These are phyloP conservation scores for Elaeis oleifera DNA, from an alignment of 202 grass and related monocot species.

Conservation along the genomic window DNA sequence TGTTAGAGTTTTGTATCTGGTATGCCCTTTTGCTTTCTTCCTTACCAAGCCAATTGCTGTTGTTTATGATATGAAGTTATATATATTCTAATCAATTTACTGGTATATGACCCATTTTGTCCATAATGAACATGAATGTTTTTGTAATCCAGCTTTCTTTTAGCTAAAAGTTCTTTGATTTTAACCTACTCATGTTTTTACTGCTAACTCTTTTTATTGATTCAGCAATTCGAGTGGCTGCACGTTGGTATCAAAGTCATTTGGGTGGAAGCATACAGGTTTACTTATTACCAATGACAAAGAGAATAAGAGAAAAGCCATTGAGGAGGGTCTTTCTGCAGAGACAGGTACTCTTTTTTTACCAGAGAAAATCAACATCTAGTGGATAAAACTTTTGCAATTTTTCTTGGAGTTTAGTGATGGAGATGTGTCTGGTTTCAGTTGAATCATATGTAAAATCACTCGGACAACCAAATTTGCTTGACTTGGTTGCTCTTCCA, in stretches of 20 bases:
- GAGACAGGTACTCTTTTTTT: slow-evolving; percentile 50
- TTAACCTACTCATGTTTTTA: not conserved
- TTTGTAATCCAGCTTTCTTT: too few relatives aligned
- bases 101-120: too few relatives aligned
- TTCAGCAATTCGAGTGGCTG: slow-evolving; percentile 87
- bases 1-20: too few relatives aligned
- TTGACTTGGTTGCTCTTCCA: slow-evolving; percentile 68
- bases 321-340: slow-evolving; percentile 72
- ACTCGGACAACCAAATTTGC: slow-evolving; percentile 77
- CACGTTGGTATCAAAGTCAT: slow-evolving; percentile 93
- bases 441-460: slow-evolving; percentile 90
- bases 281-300: slow-evolving; percentile 89
- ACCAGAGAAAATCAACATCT: slow-evolving; percentile 4
- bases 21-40: too few relatives aligned
- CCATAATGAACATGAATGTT: too few relatives aligned
- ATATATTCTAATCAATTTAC: too few relatives aligned
- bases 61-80: too few relatives aligned
- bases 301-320: slow-evolving; percentile 84
- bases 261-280: slow-evolving; percentile 56
- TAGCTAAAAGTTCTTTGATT: too few relatives aligned
- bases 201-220: slow-evolving; percentile 4
- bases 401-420: slow-evolving; percentile 21
- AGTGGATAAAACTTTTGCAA: slow-evolving; percentile 18
- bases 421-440: slow-evolving; percentile 19
- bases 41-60: too few relatives aligned